Evolutionary conservation across 1,139 yeast species (phyloP).

Genomic region (Lodderomyces margitis): DNA sequence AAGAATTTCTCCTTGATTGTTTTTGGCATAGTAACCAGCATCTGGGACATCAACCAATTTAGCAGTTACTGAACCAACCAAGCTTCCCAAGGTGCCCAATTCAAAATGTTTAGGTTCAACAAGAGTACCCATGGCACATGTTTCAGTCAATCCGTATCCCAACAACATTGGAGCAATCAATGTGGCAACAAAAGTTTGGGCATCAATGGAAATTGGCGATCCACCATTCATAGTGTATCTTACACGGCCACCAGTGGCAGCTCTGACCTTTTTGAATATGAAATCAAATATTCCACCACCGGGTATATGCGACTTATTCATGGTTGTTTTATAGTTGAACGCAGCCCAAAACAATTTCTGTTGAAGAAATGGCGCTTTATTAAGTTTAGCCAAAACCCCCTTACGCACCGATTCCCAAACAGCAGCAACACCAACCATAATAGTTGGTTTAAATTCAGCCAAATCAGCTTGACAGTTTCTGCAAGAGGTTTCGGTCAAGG

Average conservation of each 20-base stretch:
- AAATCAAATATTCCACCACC: conserved; percentile 62
- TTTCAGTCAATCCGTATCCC: conserved; percentile 97
- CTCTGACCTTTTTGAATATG: conserved; percentile 83
- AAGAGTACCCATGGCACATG: conserved; percentile 84
- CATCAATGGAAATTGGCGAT: conserved; percentile 80
- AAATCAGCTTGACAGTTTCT: conserved; percentile 88
- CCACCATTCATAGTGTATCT: conserved; percentile 86
- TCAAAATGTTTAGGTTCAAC: conserved; percentile 65
- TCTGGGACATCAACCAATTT: conserved; percentile 91
- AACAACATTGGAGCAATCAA: conserved; percentile 85
- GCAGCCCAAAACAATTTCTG: conserved; percentile 93
- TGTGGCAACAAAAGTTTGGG: conserved; percentile 79
- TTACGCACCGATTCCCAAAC: conserved; percentile 97
- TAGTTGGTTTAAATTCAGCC: conserved; percentile 81
- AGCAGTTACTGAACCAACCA: conserved; percentile 79
- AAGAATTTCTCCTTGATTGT: conserved; percentile 90
- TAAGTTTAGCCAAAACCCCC: conserved; percentile 80
- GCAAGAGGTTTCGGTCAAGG: conserved; percentile 78
- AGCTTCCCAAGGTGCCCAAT: conserved; percentile 75
- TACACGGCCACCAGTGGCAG: conserved; percentile 92
- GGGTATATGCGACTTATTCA: conserved; percentile 68
- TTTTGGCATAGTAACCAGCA: conserved; percentile 87
- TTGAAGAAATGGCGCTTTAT: conserved; percentile 59
- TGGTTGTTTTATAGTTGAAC: conserved; percentile 63
- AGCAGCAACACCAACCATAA: conserved; percentile 98